Evolutionary conservation across 495 filamentous ascomycete genomes (phyloP), one percentile per base, ranked within the genome.

Genomic region (Astrothelium subdiscretum): DNA sequence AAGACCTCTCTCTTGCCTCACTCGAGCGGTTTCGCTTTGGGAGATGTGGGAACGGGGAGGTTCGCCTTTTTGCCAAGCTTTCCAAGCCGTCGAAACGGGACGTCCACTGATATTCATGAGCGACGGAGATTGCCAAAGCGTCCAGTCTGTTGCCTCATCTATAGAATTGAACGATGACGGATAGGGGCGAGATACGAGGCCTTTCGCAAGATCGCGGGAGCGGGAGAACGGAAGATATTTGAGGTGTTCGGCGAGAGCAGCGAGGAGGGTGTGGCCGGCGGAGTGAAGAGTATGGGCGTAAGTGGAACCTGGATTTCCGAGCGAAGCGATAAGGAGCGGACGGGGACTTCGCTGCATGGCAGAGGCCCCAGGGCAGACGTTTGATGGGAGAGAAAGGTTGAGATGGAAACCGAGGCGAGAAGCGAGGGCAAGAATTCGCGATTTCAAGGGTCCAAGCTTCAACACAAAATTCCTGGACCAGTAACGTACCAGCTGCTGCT

Each of bases 261-360:
- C 48, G 59, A 92, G 82, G 22, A 89, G 81, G 58, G 81, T 74
- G 75, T 95, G 88, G 59, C 90, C 91, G 35, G 89, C 86, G 61
- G 83, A 88, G 74, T 96, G 91, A 13, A 87, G 85, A n/a, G 87
- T 92, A 58, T 81, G 75, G 60, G 76, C 77, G 72, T 90, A 88
- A 31, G 79, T 75, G 18, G 77, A 70, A 40, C 74, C 70, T 26
- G 83, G 84, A 67, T 91, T 91, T 62, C 88, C 88, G 63, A 91
- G 81, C 31, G 87, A 88, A 75, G 83, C 86, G 64, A 91, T 80
- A 69, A 89, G 81, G 62, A 87, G 73, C 51, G 77, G 75, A 64
- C 78, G 63, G 26, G 65, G 62, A 18, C 26, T 2, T 35, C 8
- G 48, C n/a, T n/a, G n/a, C n/a, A n/a, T 24, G 1, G 48, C 35